Conservation (phyloP, 2,329 filamentous ascomycete species). For the Fusarium torulosum region DNA sequence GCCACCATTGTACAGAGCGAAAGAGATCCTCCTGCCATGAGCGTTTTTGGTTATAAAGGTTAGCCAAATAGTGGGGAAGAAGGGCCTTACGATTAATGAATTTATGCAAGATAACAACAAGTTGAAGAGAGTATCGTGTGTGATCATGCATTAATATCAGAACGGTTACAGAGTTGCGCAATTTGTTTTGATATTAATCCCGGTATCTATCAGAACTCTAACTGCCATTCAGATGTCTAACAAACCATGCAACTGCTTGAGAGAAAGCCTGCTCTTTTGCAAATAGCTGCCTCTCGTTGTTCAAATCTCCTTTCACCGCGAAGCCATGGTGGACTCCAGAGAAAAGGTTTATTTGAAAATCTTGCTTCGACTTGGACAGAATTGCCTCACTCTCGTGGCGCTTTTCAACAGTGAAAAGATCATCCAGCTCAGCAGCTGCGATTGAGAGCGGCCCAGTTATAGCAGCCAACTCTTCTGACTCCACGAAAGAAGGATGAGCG, state of each 20-base stretch:
- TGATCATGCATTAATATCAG: too few species aligned
- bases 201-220: too few species aligned
- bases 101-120: too few species aligned
- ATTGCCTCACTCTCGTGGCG: slow-evolving; percentile 75
- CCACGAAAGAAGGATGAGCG: slow-evolving; percentile 83
- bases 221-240: not conserved
- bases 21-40: too few species aligned
- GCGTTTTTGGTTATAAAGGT: too few species aligned
- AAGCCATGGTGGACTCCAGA: slow-evolving; percentile 81
- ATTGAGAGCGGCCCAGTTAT: slow-evolving; percentile 78
- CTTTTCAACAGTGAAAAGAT: slow-evolving; percentile 73
- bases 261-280: slow-evolving; percentile 85
- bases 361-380: slow-evolving; percentile 64
- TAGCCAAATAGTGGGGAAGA: too few species aligned
- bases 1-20: too few species aligned
- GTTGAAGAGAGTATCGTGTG: too few species aligned
- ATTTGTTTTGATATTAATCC: too few species aligned
- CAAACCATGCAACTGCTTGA: slow-evolving; percentile 83
- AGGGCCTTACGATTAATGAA: too few species aligned
- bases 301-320: slow-evolving; percentile 72
- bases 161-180: too few species aligned
- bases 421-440: slow-evolving; percentile 72
- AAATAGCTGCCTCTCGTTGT: slow-evolving; percentile 69
- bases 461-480: slow-evolving; percentile 72
- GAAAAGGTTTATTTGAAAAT: slow-evolving; percentile 84